Percentiles rank a stretch among this genome's conserved stretches.
phyloP scores from a whole-genome alignment of 352 stramenopile genomes.

The Pythium sp. region DNA sequence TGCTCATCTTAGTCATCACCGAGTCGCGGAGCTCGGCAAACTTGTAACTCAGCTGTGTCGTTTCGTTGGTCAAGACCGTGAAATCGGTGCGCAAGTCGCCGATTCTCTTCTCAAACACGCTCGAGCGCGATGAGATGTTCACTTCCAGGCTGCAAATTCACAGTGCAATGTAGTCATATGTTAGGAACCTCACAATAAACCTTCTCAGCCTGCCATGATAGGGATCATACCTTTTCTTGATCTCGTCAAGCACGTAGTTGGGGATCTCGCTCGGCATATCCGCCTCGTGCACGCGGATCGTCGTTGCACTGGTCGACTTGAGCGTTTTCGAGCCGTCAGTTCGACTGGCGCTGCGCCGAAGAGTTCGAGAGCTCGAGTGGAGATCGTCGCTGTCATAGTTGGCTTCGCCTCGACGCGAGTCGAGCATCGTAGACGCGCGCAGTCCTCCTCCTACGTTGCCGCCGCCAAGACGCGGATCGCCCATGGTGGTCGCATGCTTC shows the following conservation, averaged over 20 bases:
- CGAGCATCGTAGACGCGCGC: constrained; percentile 2
- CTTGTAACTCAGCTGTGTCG: constrained; percentile 33
- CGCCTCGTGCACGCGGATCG: constrained; percentile 37
- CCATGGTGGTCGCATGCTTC: constrained; percentile 7
- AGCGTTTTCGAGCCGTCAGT: constrained; percentile 8
- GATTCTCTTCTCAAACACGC: constrained; percentile 65
- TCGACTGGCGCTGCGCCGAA: constrained; percentile 10
- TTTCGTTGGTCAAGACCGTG: constrained; percentile 44
- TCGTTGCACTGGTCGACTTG: constrained; percentile 13
- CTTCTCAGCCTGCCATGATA: background rate
- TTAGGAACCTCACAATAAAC: background rate
- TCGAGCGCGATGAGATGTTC: constrained; percentile 48
- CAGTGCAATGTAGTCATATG: background rate
- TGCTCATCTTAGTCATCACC: constrained; percentile 33
- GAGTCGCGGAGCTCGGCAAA: constrained; percentile 50
- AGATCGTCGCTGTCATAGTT: constrained; percentile 15
- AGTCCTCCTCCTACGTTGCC: background rate
- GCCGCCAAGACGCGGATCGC: background rate
- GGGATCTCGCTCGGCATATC: constrained; percentile 49
- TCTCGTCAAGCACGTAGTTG: constrained; percentile 47
- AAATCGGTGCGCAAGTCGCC: constrained; percentile 60
- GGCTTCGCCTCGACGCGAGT: constrained; percentile 2
- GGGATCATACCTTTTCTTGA: constrained; percentile 39
- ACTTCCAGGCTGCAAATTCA: constrained; percentile 47
- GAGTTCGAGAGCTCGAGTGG: background rate